A percentile compares a stretch with the other conserved stretches of the same genome.
phyloP scores from a whole-genome alignment of 192 early-diverging fungal species.

The Polychytrium aggregatum region DNA sequence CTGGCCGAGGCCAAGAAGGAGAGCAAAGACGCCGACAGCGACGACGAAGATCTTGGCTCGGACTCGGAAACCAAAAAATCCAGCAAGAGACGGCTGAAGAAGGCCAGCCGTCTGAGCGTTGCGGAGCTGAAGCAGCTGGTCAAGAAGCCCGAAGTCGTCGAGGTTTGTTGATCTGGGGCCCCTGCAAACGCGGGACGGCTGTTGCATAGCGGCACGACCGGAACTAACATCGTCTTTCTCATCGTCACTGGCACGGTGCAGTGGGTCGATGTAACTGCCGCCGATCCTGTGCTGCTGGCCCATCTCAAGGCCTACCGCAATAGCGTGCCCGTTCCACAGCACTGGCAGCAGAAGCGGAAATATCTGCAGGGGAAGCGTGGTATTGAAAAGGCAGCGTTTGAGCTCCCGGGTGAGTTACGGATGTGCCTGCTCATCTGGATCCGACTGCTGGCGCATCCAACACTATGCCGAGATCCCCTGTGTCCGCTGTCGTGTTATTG shows the following conservation, averaged over 20 bases:
- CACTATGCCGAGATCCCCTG: no score
- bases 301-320: conserved; percentile 85
- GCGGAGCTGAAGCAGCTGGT: conserved; percentile 90
- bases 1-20: conserved; percentile 10
- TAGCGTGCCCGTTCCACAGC: conserved; percentile 86
- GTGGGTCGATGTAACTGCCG: conserved; percentile 87
- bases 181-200: no score
- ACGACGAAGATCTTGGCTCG: conserved; percentile 14
- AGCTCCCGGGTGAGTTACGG: conserved; percentile 62
- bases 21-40: conserved; percentile 4
- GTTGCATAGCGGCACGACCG: no score
- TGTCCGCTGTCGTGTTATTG: neutral
- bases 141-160: conserved; percentile 88
- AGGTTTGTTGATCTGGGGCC: no score
- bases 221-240: no score
- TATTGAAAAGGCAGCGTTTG: conserved; percentile 89
- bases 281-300: conserved; percentile 82
- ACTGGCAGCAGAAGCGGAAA: conserved; percentile 95
- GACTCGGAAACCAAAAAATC: conserved; percentile 30
- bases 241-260: no score
- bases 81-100: conserved; percentile 37
- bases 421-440: neutral
- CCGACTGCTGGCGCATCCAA: neutral
- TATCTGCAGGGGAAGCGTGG: conserved; percentile 95
- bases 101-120: conserved; percentile 60